Base-by-base conservation (phyloP, 257 asterid genomes). In the Pogostemon cablin region DNA sequence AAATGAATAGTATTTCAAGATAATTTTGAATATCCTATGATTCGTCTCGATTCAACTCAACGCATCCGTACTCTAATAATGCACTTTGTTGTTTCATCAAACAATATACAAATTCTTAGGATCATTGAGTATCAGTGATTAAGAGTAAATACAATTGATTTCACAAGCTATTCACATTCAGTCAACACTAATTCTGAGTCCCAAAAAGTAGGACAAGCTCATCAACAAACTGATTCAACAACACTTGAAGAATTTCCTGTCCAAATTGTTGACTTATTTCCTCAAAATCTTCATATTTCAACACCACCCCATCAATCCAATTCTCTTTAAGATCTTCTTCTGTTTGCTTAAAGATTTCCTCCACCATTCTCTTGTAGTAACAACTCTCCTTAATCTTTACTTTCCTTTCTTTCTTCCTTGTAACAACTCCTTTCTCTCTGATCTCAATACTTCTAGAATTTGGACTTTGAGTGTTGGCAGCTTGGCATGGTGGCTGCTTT, bases 181-280 rank as follows among this genome's bases (percentile, higher is more conserved):
- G 53, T 65, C 43, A 57, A 65, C 17, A 42, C 0, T 44, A 9
- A 3, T 52, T 57, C 15, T 20, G 20, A 6, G 58, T 35, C 58
- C 61, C 65, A 41, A 25, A 62, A 39, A 38, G 42, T 39, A 59
- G n/a, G 38, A 76, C 53, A 40, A 84, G 84, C 60, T 87, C 87
- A 62, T 78, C 76, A 35, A 87, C 85, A 40, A 83, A 43, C 64
- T 83, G 86, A 53, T 41, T 39, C 65, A 85, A 3, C 70, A 85
- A 62, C 0, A 39, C 66, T 54, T 87, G 60, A 38, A 87, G 77
- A 81, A 83, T 81, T 50, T 80, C 80, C 20, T 77, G 81, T 12
- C 82, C 88, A 61, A 79, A 76, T 10, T 71, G 72, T 41, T 17
- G 60, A 63, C 86, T 83, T 6, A 76, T 74, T 5, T 85, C 86